Base-by-base conservation (phyloP, 2,329 filamentous ascomycete genomes). In the Grosmannia serpens region DNA sequence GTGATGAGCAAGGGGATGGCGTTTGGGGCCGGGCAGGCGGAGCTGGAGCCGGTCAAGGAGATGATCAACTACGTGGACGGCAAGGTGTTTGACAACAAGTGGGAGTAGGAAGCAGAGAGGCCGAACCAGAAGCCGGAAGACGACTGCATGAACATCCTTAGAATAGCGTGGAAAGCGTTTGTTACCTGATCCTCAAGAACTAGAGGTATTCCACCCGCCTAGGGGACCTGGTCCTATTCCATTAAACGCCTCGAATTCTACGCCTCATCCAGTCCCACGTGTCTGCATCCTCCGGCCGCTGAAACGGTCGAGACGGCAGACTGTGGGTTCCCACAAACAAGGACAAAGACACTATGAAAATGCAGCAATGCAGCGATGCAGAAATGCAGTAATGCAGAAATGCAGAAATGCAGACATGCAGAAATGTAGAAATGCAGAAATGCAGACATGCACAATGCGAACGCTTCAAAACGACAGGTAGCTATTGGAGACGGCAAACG, bases 1-100 rank as follows among this genome's bases (percentile, higher is more conserved):
- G 75, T 82, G 7, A 75, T 83, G 74, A 72, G 67, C 52, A 77
- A 77, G 63, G 78, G 77, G 3, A 75, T 79, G 67, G 63, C 68
- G 4, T 83, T 83, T 68, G 80, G 79, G 7, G 72, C 64, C 22
- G 72, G 70, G 11, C 67, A 65, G 3, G 72, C 73, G 38, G 64
- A 74, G 54, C 66, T 83, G 29, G 62, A 69, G 3, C 73, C 77
- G 0, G 78, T 82, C 24, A 76, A 67, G 55, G 73, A 79, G 62
- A 65, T 82, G 72, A 65, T 81, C 17, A 79, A 80, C 63, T 73
- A 75, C 64, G 71, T 79, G 4, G 67, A 75, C 52, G 77, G 77
- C 10, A 72, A 73, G 62, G 69, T 72, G 17, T 79, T 77, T 63
- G 62, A 75, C 59, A 79, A 80, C 62, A 75, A 75, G 53, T 62